Evolutionary conservation across 441 rosid species (phyloP).

Genomic region (Isatis lusitanica): DNA sequence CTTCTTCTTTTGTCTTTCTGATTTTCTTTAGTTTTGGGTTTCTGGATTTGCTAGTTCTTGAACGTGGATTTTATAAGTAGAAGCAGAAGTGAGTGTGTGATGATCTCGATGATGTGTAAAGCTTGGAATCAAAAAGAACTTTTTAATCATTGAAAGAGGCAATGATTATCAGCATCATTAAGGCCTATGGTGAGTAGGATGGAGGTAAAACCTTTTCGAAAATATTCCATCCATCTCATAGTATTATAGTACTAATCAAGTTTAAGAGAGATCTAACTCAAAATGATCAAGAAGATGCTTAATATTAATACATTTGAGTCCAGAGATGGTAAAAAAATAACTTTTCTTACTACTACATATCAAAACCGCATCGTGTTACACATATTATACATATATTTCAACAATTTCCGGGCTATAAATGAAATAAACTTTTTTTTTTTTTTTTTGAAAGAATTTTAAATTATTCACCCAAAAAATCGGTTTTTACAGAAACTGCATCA

Average conservation of each 20-base stretch:
- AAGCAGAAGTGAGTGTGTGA: constrained; percentile 18
- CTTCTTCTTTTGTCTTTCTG: background rate
- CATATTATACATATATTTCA: background rate
- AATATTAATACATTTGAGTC: background rate
- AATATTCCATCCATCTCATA: constrained; percentile 13
- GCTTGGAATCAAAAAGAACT: constrained; percentile 33
- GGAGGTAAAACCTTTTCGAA: background rate
- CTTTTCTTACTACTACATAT: background rate
- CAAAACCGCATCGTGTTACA: background rate
- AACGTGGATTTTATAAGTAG: constrained; percentile 20
- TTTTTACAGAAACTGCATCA: too few species aligned
- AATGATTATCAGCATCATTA: constrained; percentile 54
- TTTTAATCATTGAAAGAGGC: constrained; percentile 54
- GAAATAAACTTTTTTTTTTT: too few species aligned
- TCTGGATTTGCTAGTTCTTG: constrained; percentile 7
- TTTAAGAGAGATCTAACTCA: constrained; percentile 17
- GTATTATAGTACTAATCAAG: constrained; percentile 3
- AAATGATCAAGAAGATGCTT: background rate
- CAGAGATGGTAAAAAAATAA: background rate
- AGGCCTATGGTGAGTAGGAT: constrained; percentile 30
- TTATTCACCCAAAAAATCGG: too few species aligned
- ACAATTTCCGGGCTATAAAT: background rate
- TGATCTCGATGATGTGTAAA: constrained; percentile 32
- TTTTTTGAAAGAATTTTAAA: too few species aligned
- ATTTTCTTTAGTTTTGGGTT: background rate